phyloP scores from a whole-genome alignment of 2,329 filamentous ascomycete genomes.

The Coleophoma eucalyptorum region DNA sequence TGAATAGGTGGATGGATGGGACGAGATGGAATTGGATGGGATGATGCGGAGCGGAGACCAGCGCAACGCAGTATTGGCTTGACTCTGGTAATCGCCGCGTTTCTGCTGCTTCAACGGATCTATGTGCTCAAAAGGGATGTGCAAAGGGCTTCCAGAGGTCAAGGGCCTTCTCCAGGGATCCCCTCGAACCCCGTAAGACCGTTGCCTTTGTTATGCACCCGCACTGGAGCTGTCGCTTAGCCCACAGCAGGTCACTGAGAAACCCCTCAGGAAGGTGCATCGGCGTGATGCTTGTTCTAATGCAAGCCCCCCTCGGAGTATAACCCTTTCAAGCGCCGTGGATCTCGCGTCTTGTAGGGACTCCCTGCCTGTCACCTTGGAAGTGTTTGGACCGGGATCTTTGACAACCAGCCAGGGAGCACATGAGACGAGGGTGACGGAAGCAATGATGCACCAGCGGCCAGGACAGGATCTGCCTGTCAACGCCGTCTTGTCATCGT shows the following conservation, averaged over 20 bases:
- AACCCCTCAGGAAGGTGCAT: conserved; percentile 14
- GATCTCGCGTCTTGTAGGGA: conserved; percentile 20
- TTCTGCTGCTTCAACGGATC: conserved; percentile 14
- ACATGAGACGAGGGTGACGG: conserved; percentile 29
- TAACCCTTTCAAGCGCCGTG: conserved; percentile 21
- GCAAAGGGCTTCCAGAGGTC: conserved; percentile 8
- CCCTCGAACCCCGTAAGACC: conserved; percentile 17
- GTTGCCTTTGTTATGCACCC: conserved; percentile 22
- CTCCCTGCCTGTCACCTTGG: conserved; percentile 22
- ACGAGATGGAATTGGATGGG: conserved; percentile 6
- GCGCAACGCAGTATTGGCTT: conserved; percentile 8
- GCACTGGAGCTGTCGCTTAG: conserved; percentile 9
- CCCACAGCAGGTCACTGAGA: conserved; percentile 6
- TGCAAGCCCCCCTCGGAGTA: conserved; percentile 25
- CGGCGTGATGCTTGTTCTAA: conserved; percentile 23
- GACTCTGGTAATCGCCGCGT: conserved; percentile 19
- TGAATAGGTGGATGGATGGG: conserved; percentile 9
- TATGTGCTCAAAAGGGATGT: conserved; percentile 19
- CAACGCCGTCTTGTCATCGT: conserved; percentile 3
- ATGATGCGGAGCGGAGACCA: conserved; percentile 17
- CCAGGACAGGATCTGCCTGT: conserved; percentile 18
- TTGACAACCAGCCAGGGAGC: conserved; percentile 21
- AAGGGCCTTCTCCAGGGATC: conserved; percentile 16
- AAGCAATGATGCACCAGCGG: conserved; percentile 19
- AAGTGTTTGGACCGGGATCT: conserved; percentile 25